phyloP scores from a whole-genome alignment of 768 basidiomycete genomes.

The Leucocoprinus leucothites region DNA sequence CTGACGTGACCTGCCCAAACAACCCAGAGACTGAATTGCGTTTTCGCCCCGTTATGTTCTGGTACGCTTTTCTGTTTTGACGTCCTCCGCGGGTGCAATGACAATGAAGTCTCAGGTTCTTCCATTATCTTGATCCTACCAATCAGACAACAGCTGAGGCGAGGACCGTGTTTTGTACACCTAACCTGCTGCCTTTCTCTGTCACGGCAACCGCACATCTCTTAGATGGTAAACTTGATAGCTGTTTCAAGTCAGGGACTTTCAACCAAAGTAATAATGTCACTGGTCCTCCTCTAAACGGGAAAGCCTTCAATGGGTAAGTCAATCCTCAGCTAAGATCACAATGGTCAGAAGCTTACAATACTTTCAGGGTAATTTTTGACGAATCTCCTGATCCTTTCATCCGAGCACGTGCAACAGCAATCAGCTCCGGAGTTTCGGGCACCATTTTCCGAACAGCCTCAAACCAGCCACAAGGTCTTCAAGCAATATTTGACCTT shows the following conservation, averaged over 20 bases:
- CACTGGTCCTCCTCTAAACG: slow-evolving; percentile 40
- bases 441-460: slow-evolving; percentile 59
- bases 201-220: slow-evolving; percentile 43
- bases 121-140: slow-evolving; percentile 28
- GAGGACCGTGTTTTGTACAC: slow-evolving; percentile 55
- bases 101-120: slow-evolving; percentile 30
- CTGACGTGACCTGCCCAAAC: slow-evolving; percentile 30
- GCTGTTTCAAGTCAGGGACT: slow-evolving; percentile 29
- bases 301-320: slow-evolving; percentile 60
- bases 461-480: slow-evolving; percentile 34
- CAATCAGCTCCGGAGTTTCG: slow-evolving; percentile 52
- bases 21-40: slow-evolving; percentile 28
- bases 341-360: neutral
- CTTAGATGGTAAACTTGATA: slow-evolving; percentile 35
- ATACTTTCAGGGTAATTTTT: slow-evolving; percentile 39
- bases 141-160: slow-evolving; percentile 36
- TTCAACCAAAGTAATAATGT: slow-evolving; percentile 45
- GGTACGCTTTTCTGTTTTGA: slow-evolving; percentile 33
- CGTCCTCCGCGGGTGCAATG: neutral
- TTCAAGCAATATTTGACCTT: slow-evolving; percentile 42
- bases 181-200: slow-evolving; percentile 41
- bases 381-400: slow-evolving; percentile 36
- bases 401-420: slow-evolving; percentile 46
- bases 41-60: slow-evolving; percentile 63
- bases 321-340: neutral